Conservation (phyloP, 116 monocot species). For the Papilionanthe hybrid region DNA sequence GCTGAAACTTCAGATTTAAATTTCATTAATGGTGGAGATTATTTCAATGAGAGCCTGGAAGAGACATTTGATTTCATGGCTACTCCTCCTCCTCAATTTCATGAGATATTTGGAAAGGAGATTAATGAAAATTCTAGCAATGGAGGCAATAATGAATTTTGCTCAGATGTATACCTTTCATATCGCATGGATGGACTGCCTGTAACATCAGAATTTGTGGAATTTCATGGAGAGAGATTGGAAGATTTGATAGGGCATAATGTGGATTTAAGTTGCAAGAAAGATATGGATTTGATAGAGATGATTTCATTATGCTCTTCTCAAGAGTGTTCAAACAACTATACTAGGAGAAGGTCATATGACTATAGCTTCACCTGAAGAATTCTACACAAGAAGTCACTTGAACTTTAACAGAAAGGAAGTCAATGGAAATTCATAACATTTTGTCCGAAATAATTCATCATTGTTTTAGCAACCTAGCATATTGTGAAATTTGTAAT, state of each 20-base stretch:
- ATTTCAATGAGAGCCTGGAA: not conserved
- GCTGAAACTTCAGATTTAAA: not conserved
- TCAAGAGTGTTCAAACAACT: not conserved
- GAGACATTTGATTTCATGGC: conserved; percentile 5
- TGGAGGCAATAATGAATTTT: not conserved
- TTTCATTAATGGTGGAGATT: not conserved
- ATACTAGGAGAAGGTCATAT: not conserved
- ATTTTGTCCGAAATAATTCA: too few species aligned
- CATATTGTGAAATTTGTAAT: too few species aligned
- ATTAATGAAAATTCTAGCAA: too few species aligned
- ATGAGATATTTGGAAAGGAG: not conserved
- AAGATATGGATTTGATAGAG: conserved; percentile 55
- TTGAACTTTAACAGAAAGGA: too few species aligned
- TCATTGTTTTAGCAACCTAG: too few species aligned
- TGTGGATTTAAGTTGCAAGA: conserved; percentile 3
- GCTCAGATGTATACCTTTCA: not conserved
- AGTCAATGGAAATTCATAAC: too few species aligned
- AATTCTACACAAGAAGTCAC: too few species aligned
- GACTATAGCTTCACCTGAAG: not conserved
- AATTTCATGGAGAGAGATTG: not conserved
- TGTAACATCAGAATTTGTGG: not conserved
- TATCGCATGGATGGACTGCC: not conserved
- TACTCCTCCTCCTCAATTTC: conserved; percentile 1
- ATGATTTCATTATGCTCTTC: conserved; percentile 26
- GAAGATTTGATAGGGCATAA: not conserved